phyloP scores from a whole-genome alignment of 768 basidiomycete genomes.

The Russula vinacea region DNA sequence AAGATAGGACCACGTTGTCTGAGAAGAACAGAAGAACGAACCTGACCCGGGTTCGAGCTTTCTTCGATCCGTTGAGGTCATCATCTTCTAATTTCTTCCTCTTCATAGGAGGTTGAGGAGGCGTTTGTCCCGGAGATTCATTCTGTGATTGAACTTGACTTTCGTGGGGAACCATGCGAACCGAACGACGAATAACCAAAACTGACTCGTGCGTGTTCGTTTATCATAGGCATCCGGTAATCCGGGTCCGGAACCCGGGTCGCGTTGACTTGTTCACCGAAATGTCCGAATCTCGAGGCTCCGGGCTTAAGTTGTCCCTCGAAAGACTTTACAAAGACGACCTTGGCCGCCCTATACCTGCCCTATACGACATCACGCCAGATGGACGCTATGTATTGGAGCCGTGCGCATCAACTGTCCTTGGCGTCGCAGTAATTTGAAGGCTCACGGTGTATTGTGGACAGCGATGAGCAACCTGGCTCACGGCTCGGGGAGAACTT shows the following conservation, averaged over 20 bases:
- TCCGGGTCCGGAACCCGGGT: neutral
- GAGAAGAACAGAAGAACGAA: constrained; percentile 34
- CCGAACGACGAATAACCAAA: neutral
- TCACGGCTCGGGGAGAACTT: constrained; percentile 63
- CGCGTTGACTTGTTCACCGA: neutral
- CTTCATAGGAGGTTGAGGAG: constrained; percentile 41
- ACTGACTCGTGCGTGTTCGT: neutral
- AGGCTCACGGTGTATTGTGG: constrained; percentile 13
- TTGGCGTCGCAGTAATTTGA: neutral
- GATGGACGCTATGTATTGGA: constrained; percentile 70
- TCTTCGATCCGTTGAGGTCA: constrained; percentile 51
- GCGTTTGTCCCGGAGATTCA: constrained; percentile 14
- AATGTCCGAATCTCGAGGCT: neutral
- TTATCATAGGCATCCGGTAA: neutral
- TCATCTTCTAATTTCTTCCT: constrained; percentile 61
- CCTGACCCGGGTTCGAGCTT: constrained; percentile 73
- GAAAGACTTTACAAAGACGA: constrained; percentile 84
- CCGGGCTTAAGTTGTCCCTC: constrained; percentile 59
- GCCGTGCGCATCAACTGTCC: constrained; percentile 49
- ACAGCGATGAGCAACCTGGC: constrained; percentile 49
- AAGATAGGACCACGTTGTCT: neutral
- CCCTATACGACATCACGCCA: constrained; percentile 63
- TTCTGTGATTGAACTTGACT: constrained; percentile 10
- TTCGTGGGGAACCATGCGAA: constrained; percentile 13
- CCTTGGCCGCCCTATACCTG: constrained; percentile 56